phyloP scores from a whole-genome alignment of 78 protist species.

The Dictyostelium firmibasis region DNA sequence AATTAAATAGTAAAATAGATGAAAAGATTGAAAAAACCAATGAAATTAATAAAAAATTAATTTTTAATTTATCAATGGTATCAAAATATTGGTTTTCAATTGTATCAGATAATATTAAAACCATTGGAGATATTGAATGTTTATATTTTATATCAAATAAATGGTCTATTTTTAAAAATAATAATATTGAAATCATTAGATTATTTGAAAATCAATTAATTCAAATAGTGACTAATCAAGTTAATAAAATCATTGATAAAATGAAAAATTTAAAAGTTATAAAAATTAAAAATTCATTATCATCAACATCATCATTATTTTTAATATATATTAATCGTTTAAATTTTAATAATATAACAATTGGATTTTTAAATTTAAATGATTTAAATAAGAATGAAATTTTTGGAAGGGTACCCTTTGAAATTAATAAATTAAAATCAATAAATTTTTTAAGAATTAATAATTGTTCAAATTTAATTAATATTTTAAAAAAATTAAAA shows the following conservation, averaged over 20 bases:
- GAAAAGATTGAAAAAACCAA: background rate
- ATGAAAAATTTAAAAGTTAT: background rate
- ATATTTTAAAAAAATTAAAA: background rate
- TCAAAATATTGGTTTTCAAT: background rate
- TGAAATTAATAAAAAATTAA: background rate
- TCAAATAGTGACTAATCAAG: background rate
- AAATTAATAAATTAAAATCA: background rate
- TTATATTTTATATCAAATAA: background rate
- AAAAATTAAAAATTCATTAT: background rate
- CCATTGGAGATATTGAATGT: background rate
- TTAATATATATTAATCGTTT: background rate
- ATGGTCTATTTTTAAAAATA: background rate
- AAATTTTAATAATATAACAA: background rate
- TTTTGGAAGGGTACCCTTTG: background rate
- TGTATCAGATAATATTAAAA: background rate
- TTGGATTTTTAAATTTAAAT: background rate
- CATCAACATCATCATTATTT: background rate
- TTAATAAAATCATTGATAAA: background rate
- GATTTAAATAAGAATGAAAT: background rate
- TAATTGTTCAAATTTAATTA: background rate
- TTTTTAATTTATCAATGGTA: background rate
- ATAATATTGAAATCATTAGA: background rate
- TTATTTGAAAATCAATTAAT: background rate
- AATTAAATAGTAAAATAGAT: background rate
- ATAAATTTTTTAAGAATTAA: background rate